phyloP scores from a whole-genome alignment of 495 filamentous ascomycete genomes.

The Xylaria scruposa region DNA sequence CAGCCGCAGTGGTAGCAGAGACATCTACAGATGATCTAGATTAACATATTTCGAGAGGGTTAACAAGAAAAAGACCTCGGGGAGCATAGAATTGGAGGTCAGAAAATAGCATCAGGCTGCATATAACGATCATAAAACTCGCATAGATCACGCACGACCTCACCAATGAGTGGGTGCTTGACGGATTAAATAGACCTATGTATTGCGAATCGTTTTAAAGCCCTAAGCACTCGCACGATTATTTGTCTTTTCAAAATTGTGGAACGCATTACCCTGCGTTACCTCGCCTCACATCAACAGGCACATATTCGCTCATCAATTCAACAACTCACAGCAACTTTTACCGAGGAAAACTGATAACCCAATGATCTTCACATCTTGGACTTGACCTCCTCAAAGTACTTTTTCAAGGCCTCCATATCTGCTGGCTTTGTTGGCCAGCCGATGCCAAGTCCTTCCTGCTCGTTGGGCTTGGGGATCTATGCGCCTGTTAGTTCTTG shows the following conservation, averaged over 20 bases:
- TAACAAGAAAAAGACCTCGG: background rate
- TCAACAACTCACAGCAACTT: background rate
- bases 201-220: slow-evolving; percentile 1
- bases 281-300: background rate
- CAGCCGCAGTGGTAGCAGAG: slow-evolving; percentile 42
- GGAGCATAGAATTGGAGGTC: background rate
- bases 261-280: background rate
- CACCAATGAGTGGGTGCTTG: background rate
- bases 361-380: slow-evolving; percentile 71
- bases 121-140: slow-evolving; percentile 4
- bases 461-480: slow-evolving; percentile 94
- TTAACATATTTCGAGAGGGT: slow-evolving; percentile 37
- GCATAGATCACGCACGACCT: background rate
- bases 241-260: background rate
- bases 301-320: slow-evolving; percentile 12
- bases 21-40: slow-evolving; percentile 62
- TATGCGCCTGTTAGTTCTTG: slow-evolving; percentile 40
- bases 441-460: slow-evolving; percentile 77
- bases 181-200: background rate
- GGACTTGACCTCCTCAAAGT: slow-evolving; percentile 81
- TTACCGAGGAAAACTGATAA: background rate
- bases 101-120: background rate
- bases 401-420: slow-evolving; percentile 82
- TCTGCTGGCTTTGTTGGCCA: slow-evolving; percentile 82
- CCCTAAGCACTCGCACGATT: background rate